Conservation (phyloP, 352 stramenopile genomes). For the Phytophthora chlamydospora region DNA sequence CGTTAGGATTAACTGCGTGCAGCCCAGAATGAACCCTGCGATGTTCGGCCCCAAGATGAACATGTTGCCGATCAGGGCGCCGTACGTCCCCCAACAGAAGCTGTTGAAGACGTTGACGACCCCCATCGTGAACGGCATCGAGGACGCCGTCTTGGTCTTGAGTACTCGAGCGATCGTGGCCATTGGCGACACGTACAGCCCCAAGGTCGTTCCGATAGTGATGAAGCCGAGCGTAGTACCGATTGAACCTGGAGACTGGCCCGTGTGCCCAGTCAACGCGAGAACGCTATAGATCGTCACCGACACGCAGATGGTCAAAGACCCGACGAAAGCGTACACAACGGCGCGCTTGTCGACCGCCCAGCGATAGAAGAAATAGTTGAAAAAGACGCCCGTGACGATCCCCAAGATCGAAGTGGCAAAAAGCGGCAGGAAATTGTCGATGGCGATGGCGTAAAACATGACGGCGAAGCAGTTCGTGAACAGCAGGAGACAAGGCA, state of each 20-base stretch:
- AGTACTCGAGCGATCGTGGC: conserved; percentile 45
- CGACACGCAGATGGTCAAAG: conserved; percentile 22
- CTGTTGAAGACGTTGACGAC: conserved; percentile 48
- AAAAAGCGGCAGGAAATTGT: conserved; percentile 40
- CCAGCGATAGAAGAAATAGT: conserved; percentile 40
- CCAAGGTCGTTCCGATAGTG: conserved; percentile 39
- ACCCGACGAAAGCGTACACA: conserved; percentile 15
- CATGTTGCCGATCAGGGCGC: conserved; percentile 32
- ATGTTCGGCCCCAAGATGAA: conserved; percentile 49
- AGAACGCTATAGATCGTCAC: conserved; percentile 50
- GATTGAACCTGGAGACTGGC: conserved; percentile 21
- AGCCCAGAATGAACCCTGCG: conserved; percentile 34
- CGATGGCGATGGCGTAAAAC: conserved; percentile 36
- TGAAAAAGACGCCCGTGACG: conserved; percentile 33
- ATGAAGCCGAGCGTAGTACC: conserved; percentile 27
- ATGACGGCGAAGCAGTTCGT: conserved; percentile 37
- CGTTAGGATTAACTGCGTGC: conserved; percentile 46
- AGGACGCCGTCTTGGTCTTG: conserved; percentile 43
- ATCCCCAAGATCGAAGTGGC: conserved; percentile 30
- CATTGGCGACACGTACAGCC: conserved; percentile 52
- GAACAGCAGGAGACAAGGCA: conserved; percentile 39
- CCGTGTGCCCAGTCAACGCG: conserved; percentile 28
- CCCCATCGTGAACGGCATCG: conserved; percentile 55
- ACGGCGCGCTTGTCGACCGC: conserved; percentile 24
- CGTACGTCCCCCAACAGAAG: conserved; percentile 47